phyloP scores from a whole-genome alignment of 2,329 filamentous ascomycete genomes.

The Apiospora saccharicola region DNA sequence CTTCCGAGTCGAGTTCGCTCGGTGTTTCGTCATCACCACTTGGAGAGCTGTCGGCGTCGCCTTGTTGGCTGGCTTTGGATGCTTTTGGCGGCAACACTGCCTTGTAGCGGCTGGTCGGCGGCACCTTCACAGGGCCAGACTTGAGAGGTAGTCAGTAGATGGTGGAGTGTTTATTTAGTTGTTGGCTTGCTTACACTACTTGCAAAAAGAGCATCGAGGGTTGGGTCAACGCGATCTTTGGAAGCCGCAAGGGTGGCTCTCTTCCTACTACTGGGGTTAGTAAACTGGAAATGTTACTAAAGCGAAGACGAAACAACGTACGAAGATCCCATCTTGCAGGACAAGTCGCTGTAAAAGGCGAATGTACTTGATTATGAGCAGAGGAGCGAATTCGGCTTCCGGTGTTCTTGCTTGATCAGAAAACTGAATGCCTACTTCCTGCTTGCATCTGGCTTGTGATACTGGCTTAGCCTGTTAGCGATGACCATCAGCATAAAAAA shows the following conservation, averaged over 20 bases:
- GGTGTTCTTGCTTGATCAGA: not conserved
- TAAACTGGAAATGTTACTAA: not conserved
- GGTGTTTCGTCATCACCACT: constrained; percentile 32
- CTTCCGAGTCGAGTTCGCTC: constrained; percentile 33
- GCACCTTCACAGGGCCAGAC: constrained; percentile 59
- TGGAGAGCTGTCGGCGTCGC: constrained; percentile 27
- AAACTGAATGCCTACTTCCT: not conserved
- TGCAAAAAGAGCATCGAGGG: constrained; percentile 74
- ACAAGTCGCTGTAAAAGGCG: not conserved
- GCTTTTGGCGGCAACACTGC: constrained; percentile 43
- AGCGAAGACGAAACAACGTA: constrained; percentile 33
- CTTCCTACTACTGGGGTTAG: constrained; percentile 42
- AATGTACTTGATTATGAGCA: not conserved
- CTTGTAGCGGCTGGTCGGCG: constrained; percentile 54
- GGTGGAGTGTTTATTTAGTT: not conserved
- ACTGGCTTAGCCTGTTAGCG: not conserved
- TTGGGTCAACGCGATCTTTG: constrained; percentile 70
- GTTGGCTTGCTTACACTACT: constrained; percentile 66
- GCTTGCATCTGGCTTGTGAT: not conserved
- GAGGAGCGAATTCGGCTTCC: not conserved
- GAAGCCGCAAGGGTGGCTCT: constrained; percentile 49
- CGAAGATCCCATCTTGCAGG: not conserved
- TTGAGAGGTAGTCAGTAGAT: constrained; percentile 37
- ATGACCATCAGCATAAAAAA: not conserved
- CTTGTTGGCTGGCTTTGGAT: constrained; percentile 41